These are phyloP conservation scores for Tricholoma sp. DNA, from an alignment of 768 basidiomycete genomes.

Conservation along the genomic window DNA sequence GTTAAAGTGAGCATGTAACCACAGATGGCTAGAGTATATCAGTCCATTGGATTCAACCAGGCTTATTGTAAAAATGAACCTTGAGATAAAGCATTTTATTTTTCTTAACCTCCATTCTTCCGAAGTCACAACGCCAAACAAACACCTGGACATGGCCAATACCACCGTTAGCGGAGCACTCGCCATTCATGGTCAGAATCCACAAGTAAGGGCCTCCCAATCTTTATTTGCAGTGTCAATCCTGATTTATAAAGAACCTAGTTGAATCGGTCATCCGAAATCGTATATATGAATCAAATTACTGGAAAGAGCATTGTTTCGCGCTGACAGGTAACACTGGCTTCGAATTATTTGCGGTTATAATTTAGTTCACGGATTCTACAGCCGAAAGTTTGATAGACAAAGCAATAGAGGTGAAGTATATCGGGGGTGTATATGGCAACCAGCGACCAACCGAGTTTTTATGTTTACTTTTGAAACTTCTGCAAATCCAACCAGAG, in stretches of 20 bases:
- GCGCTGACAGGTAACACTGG: conserved; percentile 71
- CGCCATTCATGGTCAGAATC: conserved; percentile 95
- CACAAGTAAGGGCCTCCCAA: conserved; percentile 56
- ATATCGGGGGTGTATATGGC: conserved; percentile 90
- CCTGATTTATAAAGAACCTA: conserved; percentile 56
- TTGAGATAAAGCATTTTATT: too few relatives aligned
- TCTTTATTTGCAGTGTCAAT: background rate
- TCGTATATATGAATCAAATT: conserved; percentile 90
- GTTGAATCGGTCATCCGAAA: conserved; percentile 96
- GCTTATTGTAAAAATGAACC: too few relatives aligned
- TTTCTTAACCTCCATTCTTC: background rate
- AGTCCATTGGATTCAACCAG: too few relatives aligned
- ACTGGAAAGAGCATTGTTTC: conserved; percentile 99
- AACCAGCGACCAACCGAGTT: conserved; percentile 96
- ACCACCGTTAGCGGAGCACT: conserved; percentile 83
- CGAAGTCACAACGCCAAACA: conserved; percentile 14
- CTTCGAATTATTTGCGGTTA: background rate
- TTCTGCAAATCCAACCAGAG: conserved; percentile 95
- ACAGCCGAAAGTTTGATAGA: conserved; percentile 91
- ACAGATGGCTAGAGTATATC: too few relatives aligned
- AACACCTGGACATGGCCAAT: conserved; percentile 65
- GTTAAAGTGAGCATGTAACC: too few relatives aligned
- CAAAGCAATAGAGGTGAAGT: conserved; percentile 76
- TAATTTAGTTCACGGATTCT: background rate
- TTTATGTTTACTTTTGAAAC: conserved; percentile 85